Evolutionary conservation across 345 rosid species (phyloP), one percentile per base, ranked within the genome.

Genomic region (Mercurialis annua): DNA sequence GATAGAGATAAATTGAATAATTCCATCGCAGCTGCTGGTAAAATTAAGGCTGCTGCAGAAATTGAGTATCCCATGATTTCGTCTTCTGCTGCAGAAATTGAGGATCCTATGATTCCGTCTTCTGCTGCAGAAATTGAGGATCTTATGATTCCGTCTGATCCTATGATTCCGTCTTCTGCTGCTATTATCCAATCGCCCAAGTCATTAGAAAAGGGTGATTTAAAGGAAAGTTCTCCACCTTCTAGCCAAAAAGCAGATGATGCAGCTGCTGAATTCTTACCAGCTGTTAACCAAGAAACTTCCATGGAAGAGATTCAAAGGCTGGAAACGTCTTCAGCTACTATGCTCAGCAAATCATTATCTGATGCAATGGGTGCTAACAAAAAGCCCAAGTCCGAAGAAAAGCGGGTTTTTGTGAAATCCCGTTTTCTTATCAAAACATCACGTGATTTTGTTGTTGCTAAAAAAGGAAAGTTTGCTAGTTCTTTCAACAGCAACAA

Each of bases 381-480:
- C 72, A 80, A 71, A 72, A 82, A 74, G 70, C 70, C 79, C 53
- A 90, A 85, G 71, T 60, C 71, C 53, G 92, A 84, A 73, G 83
- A 76, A 65, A 85, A 80, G 62, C 78, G 77, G 60, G 80, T 64
- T 65, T 58, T 80, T 77, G 60, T 79, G 46, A 85, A 84, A 75
- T 75, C 89, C 30, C 89, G 77, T 59, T 80, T 86, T 76, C 82
- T 77, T 62, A 75, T 76, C 51, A 88, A 86, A 83, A 78, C 82
- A 56, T 82, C 92, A 73, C 78, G 69, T 65, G 76, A 81, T 49
- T 76, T 89, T 56, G 66, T 72, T 47, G 77, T 80, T 49, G 40
- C 71, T 59, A 91, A 85, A 87, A 85, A 82, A 74, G 90, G 85
- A 60, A 91, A 80, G 80, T 71, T 68, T 64, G 57, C 59, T 66